Conservation (phyloP, 202 grass and related monocot species). For the Miscanthus sacchariflorus region DNA sequence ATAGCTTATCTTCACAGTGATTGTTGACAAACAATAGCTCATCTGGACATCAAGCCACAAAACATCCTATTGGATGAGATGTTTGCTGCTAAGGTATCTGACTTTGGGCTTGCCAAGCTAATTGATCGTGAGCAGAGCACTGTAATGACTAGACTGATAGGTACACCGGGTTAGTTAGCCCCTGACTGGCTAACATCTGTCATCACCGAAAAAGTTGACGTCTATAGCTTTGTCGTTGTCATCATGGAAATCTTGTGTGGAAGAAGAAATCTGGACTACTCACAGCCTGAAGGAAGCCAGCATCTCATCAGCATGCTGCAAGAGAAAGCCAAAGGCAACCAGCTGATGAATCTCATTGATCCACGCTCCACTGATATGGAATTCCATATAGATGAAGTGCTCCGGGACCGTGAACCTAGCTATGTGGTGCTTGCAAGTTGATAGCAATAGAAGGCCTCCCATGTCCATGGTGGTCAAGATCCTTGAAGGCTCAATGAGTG, state of each 20-base stretch:
- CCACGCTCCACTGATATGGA: conserved; percentile 34
- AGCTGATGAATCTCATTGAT: conserved; percentile 45
- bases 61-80: conserved; percentile 62
- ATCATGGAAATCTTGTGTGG: conserved; percentile 64
- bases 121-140: conserved; percentile 59
- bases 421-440: conserved; percentile 68
- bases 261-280: conserved; percentile 62
- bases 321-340: conserved; percentile 44
- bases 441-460: conserved; percentile 48
- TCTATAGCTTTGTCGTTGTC: conserved; percentile 61
- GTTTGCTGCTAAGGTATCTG: conserved; percentile 58
- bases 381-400: conserved; percentile 50
- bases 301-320: conserved; percentile 58
- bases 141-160: conserved; percentile 61
- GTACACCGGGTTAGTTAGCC: conserved; percentile 58
- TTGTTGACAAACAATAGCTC: conserved; percentile 61
- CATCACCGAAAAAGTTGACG: conserved; percentile 58
- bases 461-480: conserved; percentile 62
- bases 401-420: conserved; percentile 51
- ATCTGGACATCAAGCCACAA: conserved; percentile 71
- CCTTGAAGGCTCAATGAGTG: conserved; percentile 53
- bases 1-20: conserved; percentile 65
- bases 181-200: conserved; percentile 59
- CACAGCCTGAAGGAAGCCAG: conserved; percentile 43
- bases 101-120: conserved; percentile 66